Base-by-base conservation (phyloP, 148 eudicot genomes). In the Amaranthus palmeri region DNA sequence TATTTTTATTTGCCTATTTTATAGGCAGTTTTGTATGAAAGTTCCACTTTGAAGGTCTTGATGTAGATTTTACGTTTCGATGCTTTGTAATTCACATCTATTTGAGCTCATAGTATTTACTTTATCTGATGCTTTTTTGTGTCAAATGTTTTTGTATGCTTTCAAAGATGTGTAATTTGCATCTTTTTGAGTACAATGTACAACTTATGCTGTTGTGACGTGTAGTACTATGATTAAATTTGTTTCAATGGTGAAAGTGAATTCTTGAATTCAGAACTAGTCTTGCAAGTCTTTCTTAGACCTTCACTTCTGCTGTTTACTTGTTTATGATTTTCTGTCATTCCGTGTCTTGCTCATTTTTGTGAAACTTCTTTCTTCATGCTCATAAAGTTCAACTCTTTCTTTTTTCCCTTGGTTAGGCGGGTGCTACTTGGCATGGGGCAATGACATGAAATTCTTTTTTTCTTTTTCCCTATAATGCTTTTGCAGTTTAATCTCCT, bases 1-100 rank as follows among this genome's bases (percentile, higher is more conserved):
- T 67, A 65, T 72, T 64, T 51, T 58, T 70, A 64, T 53, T 18
- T 44, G 8, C 46, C 14, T 46, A 36, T 11, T 40, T 9, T 71
- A 43, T 9, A 50, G 9, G 36, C 56, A 11, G 9, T 53, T 43
- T 4, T 72, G 57, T 46, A 41, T 4, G 10, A 64, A 13, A 42
- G 6, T 25, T 5, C 6, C 4, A 59, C 10, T 45, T 36, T 40
- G 66, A 61, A 61, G 47, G 0, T 50, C 6, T 61, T 60, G 49
- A 48, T 15, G 7, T 51, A 53, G 11, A 10, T 11, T 25, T 51
- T 67, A 51, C 45, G 56, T 0, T 67, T 51, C 36, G 0, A 25
- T 25, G 15, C 50, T 63, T 63, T 63, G 67, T 63, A 45, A 0
- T 45, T 12, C 3, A 40, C 11, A 3, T 63, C 11, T 63, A 13